Evolutionary conservation across 1,139 yeast genomes (phyloP), one percentile per base, ranked within the genome.

Genomic region (Lodderomyces oxycetoniae): DNA sequence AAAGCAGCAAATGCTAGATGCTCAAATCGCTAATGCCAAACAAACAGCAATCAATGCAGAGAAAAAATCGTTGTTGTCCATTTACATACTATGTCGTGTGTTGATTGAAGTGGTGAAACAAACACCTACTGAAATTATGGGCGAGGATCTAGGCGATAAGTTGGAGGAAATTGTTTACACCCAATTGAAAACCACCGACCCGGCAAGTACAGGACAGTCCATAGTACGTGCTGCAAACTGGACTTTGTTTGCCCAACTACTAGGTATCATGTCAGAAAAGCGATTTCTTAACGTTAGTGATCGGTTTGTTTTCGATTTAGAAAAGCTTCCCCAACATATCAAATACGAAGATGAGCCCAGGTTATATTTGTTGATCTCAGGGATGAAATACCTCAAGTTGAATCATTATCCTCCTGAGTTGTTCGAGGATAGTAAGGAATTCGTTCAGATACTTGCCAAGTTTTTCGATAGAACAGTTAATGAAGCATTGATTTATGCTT

Each of bases 131-230:
- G 80, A 78, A 12, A 71, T 74, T 0, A 70, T 83, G 45, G 95
- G 89, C 8, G 87, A 79, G 32, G 95, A 86, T 41, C 64, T 91
- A 32, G 85, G 87, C 17, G 86, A 79, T 35, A 86, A 85, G 50
- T 64, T 93, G 17, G 97, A 91, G 54, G 97, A 91, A 48, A 89
- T 89, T 38, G 94, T 91, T 22, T 93, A 88, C 60, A 82, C 87
- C 13, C 97, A 93, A 55, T 63, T 93, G 38, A 78, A 85, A 46
- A 78, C 89, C 1, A 87, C 95, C 1, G 97, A 91, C 49, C 95
- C 96, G 0, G 66, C 71, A 26, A 72, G 81, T 4, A 65, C 71
- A 2, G 60, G 69, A 40, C 71, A 67, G 39, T 81, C 91, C 24
- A 65, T 80, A 19, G 83, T 88, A 3, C 74, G 95, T 38, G 78